These are phyloP conservation scores for Trichoderma hamatum DNA, from an alignment of 2,329 filamentous ascomycete species.

Conservation along the genomic window DNA sequence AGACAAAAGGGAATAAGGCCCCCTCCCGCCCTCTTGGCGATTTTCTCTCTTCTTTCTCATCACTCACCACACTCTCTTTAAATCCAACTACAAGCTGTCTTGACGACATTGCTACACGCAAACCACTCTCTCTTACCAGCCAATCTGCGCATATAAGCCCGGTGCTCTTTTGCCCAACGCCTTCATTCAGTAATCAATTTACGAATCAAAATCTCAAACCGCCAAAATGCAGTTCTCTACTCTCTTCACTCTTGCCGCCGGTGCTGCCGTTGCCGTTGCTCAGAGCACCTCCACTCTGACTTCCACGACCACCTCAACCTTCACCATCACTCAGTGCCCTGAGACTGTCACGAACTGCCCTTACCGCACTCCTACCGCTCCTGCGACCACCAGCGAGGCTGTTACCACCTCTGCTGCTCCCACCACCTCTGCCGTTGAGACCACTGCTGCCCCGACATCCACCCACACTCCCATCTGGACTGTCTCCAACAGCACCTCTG, in stretches of 20 bases:
- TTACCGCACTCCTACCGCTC: slow-evolving; percentile 35
- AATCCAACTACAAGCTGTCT: slow-evolving; percentile 20
- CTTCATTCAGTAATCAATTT: slow-evolving; percentile 3
- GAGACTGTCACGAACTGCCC: slow-evolving; percentile 50
- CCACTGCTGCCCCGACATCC: slow-evolving; percentile 29
- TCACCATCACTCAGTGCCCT: slow-evolving; percentile 54
- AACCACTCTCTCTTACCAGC: slow-evolving; percentile 5
- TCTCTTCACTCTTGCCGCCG: slow-evolving; percentile 46
- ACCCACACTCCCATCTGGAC: slow-evolving; percentile 35
- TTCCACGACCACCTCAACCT: slow-evolving; percentile 48
- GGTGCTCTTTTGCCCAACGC: slow-evolving; percentile 19
- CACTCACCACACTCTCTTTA: slow-evolving; percentile 22
- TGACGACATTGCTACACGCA: slow-evolving; percentile 17
- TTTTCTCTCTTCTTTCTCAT: not conserved
- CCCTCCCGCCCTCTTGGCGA: not conserved
- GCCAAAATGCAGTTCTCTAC: slow-evolving; percentile 52
- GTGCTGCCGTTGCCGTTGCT: slow-evolving; percentile 39
- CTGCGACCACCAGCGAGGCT: slow-evolving; percentile 28
- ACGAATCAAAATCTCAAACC: not conserved
- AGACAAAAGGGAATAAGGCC: slow-evolving; percentile 23
- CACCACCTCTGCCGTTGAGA: slow-evolving; percentile 32
- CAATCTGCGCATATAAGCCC: slow-evolving; percentile 2
- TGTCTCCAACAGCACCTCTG: slow-evolving; percentile 40
- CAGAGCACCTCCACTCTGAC: slow-evolving; percentile 47
- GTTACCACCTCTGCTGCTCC: slow-evolving; percentile 33